phyloP scores from a whole-genome alignment of 306 rosid genomes.

The Acacia acuminata region DNA sequence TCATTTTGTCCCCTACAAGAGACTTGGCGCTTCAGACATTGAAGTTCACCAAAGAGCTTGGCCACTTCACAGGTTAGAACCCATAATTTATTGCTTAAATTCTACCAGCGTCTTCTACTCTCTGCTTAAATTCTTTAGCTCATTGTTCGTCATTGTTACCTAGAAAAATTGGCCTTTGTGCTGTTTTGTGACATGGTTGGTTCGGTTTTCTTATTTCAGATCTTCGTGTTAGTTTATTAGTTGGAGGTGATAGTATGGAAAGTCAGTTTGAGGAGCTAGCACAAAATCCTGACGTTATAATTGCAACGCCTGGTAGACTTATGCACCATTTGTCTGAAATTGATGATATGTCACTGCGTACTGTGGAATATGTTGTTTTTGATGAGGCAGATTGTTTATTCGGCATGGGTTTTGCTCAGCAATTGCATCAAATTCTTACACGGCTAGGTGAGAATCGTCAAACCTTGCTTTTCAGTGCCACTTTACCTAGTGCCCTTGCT shows the following conservation, averaged over 20 bases:
- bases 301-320: conserved; percentile 97
- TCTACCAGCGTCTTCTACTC: background rate
- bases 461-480: conserved; percentile 92
- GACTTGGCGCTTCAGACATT: conserved; percentile 90
- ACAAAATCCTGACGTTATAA: conserved; percentile 81
- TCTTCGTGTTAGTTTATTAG: conserved; percentile 82
- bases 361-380: conserved; percentile 87
- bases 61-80: conserved; percentile 63
- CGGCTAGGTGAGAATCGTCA: conserved; percentile 88
- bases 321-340: conserved; percentile 93
- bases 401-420: conserved; percentile 92
- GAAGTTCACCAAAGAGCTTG: conserved; percentile 82
- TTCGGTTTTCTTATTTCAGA: conserved; percentile 43
- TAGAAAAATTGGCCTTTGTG: background rate
- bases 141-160: background rate
- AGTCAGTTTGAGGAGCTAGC: conserved; percentile 84
- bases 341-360: conserved; percentile 82
- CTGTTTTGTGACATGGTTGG: background rate
- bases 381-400: conserved; percentile 90
- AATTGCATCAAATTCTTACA: conserved; percentile 72
- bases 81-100: background rate
- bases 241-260: conserved; percentile 98
- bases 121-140: background rate
- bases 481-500: conserved; percentile 89
- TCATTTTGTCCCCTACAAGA: conserved; percentile 80